Evolutionary conservation across 1,284 basidiomycete species (phyloP).

Genomic region (Trametes sp.): DNA sequence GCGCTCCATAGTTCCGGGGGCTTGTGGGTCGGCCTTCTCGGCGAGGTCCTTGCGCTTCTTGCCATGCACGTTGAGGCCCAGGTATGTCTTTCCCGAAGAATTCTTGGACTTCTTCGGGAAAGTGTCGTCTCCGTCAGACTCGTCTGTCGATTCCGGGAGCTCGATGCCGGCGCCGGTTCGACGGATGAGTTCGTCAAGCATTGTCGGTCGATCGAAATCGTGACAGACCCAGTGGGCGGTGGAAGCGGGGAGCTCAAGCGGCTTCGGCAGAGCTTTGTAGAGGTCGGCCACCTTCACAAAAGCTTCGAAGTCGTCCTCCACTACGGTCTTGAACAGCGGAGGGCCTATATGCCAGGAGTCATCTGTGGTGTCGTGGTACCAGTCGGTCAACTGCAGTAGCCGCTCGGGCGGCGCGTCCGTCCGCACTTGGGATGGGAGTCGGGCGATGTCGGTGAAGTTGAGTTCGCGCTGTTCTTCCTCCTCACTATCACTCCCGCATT

Average conservation of each 20-base stretch:
- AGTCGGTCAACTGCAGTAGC: slow-evolving; percentile 41
- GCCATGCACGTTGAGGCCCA: slow-evolving; percentile 65
- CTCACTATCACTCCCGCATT: slow-evolving; percentile 45
- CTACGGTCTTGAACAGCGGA: slow-evolving; percentile 46
- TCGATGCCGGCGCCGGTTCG: slow-evolving; percentile 56
- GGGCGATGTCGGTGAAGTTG: slow-evolving; percentile 60
- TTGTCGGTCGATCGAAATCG: slow-evolving; percentile 49
- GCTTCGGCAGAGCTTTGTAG: slow-evolving; percentile 43
- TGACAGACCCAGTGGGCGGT: slow-evolving; percentile 44
- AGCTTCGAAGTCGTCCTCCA: slow-evolving; percentile 56
- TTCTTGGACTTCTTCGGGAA: slow-evolving; percentile 40
- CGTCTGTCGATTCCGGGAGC: slow-evolving; percentile 36
- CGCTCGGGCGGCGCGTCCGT: slow-evolving; percentile 47
- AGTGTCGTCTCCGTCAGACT: slow-evolving; percentile 30
- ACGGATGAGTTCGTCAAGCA: slow-evolving; percentile 62
- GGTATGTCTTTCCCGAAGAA: slow-evolving; percentile 51
- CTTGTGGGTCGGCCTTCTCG: slow-evolving; percentile 54
- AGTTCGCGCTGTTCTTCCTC: slow-evolving; percentile 41
- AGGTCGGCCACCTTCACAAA: slow-evolving; percentile 56
- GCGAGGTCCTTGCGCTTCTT: slow-evolving; percentile 64
- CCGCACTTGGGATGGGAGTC: slow-evolving; percentile 51
- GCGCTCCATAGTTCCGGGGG: slow-evolving; percentile 25
- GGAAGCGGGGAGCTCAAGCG: slow-evolving; percentile 11
- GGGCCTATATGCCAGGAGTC: slow-evolving; percentile 3
- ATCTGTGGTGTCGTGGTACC: slow-evolving; percentile 22